Conservation (phyloP, 495 filamentous ascomycete species). For the Penicillium dipodomyicola region DNA sequence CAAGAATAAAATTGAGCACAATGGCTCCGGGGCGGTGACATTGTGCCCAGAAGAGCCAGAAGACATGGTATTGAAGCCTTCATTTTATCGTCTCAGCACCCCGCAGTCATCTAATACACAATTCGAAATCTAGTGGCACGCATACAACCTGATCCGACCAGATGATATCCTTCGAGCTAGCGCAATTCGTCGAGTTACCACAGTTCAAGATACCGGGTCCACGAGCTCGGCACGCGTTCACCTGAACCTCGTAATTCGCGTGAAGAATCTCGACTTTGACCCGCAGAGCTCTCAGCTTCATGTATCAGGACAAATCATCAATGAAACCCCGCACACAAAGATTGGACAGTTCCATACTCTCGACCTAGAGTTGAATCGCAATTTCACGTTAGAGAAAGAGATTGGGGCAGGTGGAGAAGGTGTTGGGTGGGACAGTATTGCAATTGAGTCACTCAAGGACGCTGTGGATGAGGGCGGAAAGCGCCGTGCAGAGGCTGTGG, state of each 20-base stretch:
- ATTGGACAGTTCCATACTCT: slow-evolving; percentile 87
- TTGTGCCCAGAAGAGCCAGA: slow-evolving; percentile 88
- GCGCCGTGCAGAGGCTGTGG: slow-evolving; percentile 69
- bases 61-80: slow-evolving; percentile 70
- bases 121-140: slow-evolving; percentile 69
- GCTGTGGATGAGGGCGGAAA: slow-evolving; percentile 72
- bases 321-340: slow-evolving; percentile 80
- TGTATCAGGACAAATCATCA: slow-evolving; percentile 75
- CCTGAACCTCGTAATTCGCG: slow-evolving; percentile 73
- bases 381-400: slow-evolving; percentile 79
- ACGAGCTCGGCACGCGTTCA: slow-evolving; percentile 73
- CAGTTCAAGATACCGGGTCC: slow-evolving; percentile 66
- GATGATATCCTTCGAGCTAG: slow-evolving; percentile 77
- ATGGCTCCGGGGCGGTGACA: slow-evolving; percentile 76
- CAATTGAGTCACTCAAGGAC: slow-evolving; percentile 72
- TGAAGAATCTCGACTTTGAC: slow-evolving; percentile 87
- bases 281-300: slow-evolving; percentile 78
- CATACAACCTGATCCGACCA: slow-evolving; percentile 87
- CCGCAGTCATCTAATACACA: slow-evolving; percentile 7
- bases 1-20: slow-evolving; percentile 68
- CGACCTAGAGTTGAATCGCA: slow-evolving; percentile 80
- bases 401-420: slow-evolving; percentile 42
- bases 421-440: slow-evolving; percentile 88
- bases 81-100: slow-evolving; percentile 1
- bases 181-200: slow-evolving; percentile 77